Percentiles rank a stretch among this genome's conserved stretches.
These are phyloP conservation scores for Hibiscus trionum DNA, from an alignment of 345 rosid species.

Conservation along the genomic window DNA sequence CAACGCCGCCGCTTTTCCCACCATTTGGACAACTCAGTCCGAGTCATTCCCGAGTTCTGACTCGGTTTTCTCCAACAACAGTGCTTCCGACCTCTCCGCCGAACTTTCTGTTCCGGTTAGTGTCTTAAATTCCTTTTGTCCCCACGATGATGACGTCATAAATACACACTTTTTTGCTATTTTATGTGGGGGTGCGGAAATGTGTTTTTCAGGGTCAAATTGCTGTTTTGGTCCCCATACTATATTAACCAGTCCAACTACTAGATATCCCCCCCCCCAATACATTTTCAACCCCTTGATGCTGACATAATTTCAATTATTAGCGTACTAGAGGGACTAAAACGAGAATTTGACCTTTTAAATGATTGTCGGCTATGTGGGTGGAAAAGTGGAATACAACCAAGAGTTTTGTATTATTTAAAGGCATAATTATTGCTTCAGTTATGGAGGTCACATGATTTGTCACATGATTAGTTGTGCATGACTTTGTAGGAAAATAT, in stretches of 20 bases:
- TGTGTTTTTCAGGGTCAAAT: background rate
- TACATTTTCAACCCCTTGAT: too few relatives aligned
- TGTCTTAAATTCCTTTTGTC: background rate
- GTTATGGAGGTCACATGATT: constrained; percentile 35
- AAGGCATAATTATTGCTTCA: constrained; percentile 13
- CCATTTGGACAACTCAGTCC: constrained; percentile 58
- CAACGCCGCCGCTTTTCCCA: constrained; percentile 33
- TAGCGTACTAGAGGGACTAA: too few relatives aligned
- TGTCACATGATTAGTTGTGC: constrained; percentile 20
- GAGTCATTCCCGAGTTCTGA: constrained; percentile 57
- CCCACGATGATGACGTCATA: constrained; percentile 12
- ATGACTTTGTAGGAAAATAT: background rate
- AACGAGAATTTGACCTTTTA: too few relatives aligned
- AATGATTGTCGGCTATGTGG: constrained; percentile 23
- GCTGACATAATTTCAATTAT: too few relatives aligned
- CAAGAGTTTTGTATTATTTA: constrained; percentile 4
- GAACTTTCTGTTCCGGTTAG: constrained; percentile 90
- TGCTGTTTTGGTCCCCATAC: too few relatives aligned
- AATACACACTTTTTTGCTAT: background rate
- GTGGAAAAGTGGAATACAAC: constrained; percentile 14
- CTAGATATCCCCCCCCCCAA: too few relatives aligned
- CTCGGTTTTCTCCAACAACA: constrained; percentile 52
- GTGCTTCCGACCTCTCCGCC: constrained; percentile 58
- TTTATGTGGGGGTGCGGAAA: too few relatives aligned
- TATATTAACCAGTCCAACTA: too few relatives aligned